Base-by-base conservation (phyloP, 768 basidiomycete genomes). In the Boletus sp. region DNA sequence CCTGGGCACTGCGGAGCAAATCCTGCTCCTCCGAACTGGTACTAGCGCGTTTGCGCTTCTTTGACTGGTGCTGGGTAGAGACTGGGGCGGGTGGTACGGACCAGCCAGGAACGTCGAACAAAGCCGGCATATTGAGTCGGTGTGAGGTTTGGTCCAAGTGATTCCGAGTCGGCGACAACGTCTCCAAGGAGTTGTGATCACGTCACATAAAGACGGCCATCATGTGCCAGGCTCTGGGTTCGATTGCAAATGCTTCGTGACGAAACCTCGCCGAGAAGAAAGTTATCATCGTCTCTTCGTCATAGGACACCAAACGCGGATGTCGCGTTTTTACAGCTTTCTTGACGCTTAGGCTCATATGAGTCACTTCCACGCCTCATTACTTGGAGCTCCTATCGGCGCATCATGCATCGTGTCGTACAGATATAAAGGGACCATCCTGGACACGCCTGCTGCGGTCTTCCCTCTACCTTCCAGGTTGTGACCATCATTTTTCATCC, bases 91-190 rank as follows among this genome's bases (percentile, higher is more conserved):
- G 67, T 37, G 77, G 71, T 14, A 89, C 72, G 32, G 81, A 77
- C 88, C 88, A 90, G 17, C 88, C 88, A 4, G 87, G 83, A 18
- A 89, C 83, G 42, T 86, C 75, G 70, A 90, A 89, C 60, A 83
- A 74, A 55, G 78, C 67, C 32, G 65, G 52, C 67, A 70, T 47
- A 5, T 68, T 2, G 55, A 50, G 49, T 48, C 2, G 36, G 33
- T 35, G 50, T 28, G 17, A 12, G 55, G 36, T 50, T 42, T 52
- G 42, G 55, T 58, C 30, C 52, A 51, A 42, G 58, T 50, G 36
- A 24, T 24, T 24, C 24, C 24, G 24, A 24, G 24, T 24, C 24
- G 24, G 24, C 24, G 24, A 24, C 24, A 24, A 24, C 24, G n/a
- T n/a, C n/a, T 24, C 24, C 24, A 49, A 11, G 33, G 33, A 11